Conservation (phyloP, 2,329 filamentous ascomycete genomes). For the Taxawa tesnikishii region DNA sequence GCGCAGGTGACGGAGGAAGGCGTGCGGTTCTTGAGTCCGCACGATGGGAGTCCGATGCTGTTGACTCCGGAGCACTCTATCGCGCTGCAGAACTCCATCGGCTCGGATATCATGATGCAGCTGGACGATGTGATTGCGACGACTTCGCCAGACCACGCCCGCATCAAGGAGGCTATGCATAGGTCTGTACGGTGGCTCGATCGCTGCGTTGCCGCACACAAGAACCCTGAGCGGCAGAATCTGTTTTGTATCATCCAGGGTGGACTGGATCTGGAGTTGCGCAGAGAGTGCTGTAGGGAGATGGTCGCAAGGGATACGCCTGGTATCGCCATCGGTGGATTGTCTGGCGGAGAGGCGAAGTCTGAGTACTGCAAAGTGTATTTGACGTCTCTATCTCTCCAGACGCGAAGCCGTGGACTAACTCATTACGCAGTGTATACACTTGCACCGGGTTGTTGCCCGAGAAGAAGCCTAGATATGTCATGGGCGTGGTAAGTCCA, state of each 20-base stretch:
- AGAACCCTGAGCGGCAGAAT: conserved; percentile 72
- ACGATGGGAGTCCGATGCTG: conserved; percentile 91
- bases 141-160: conserved; percentile 74
- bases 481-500: conserved; percentile 99
- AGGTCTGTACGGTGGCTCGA: conserved; percentile 93
- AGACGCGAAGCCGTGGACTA: no score
- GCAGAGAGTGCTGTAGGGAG: conserved; percentile 66
- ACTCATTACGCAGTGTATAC: conserved; percentile 44
- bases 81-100: conserved; percentile 88
- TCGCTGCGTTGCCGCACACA: conserved; percentile 82
- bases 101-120: conserved; percentile 99
- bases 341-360: conserved; percentile 93
- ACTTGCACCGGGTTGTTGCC: conserved; percentile 78
- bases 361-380: conserved; percentile 68
- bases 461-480: conserved; percentile 88
- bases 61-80: conserved; percentile 97
- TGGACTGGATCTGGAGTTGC: conserved; percentile 77
- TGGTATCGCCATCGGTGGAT: conserved; percentile 88
- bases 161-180: conserved; percentile 92
- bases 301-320: conserved; percentile 90
- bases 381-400: no score
- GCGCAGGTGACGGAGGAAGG: conserved; percentile 92
- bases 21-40: conserved; percentile 88
- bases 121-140: conserved; percentile 96
- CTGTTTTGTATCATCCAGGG: conserved; percentile 98